These are phyloP conservation scores for Parsonsia alboflavescens DNA, from an alignment of 257 asterid species.

Conservation along the genomic window DNA sequence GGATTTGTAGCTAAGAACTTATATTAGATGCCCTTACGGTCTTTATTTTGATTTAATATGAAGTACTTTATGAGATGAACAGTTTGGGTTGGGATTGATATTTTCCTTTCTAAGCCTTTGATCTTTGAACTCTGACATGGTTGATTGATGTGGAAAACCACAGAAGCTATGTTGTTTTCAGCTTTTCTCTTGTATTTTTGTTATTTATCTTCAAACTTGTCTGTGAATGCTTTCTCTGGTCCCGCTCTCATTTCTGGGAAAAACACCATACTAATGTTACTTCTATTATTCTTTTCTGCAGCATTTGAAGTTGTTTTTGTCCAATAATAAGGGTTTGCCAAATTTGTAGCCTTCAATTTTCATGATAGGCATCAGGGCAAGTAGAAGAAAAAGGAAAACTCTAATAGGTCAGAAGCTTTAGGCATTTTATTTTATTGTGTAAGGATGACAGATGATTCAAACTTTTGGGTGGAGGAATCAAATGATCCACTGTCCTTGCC, in stretches of 20 bases:
- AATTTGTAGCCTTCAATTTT: not conserved
- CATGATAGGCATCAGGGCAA: not conserved
- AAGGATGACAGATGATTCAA: constrained; percentile 43
- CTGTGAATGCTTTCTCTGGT: not conserved
- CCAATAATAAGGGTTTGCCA: not conserved
- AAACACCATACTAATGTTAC: not conserved
- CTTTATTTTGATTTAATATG: not conserved
- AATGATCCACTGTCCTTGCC: constrained; percentile 27
- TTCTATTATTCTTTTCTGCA: constrained; percentile 1
- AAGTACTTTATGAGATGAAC: not conserved
- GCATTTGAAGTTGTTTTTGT: not conserved
- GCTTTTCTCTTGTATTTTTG: not conserved
- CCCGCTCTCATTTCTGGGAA: not conserved
- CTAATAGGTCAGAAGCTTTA: constrained; percentile 1
- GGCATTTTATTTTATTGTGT: not conserved
- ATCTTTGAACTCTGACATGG: not conserved
- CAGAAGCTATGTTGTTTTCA: not conserved
- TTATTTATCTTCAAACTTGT: not conserved
- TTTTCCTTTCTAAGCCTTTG: not conserved
- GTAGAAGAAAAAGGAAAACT: constrained; percentile 7
- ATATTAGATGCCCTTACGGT: not conserved
- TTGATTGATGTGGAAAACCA: not conserved
- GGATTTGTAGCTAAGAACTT: not conserved
- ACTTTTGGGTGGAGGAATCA: constrained; percentile 62
- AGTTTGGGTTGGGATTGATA: not conserved